Conservation (phyloP, 2,329 filamentous ascomycete genomes). For the Cercospora janseana region DNA sequence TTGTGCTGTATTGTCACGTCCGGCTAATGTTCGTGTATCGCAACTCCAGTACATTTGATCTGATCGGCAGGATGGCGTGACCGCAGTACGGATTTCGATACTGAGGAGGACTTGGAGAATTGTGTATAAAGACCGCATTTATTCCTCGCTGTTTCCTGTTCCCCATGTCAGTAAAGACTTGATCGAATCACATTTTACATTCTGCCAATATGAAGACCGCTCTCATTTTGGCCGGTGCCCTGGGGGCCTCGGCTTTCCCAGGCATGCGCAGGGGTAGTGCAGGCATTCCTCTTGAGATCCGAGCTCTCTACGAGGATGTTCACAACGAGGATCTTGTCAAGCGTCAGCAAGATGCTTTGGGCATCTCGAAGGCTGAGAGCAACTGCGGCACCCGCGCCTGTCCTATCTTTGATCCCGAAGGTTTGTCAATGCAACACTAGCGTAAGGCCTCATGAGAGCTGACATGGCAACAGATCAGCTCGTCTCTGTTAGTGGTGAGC, state of each 20-base stretch:
- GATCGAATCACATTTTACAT: not conserved
- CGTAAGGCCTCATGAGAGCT: not conserved
- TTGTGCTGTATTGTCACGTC: no score
- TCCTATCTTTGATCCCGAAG: slow-evolving; percentile 23
- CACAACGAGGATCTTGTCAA: slow-evolving; percentile 13
- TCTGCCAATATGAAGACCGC: slow-evolving; percentile 21
- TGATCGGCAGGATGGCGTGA: not conserved
- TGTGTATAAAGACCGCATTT: not conserved
- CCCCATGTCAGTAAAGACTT: not conserved
- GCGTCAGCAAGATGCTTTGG: slow-evolving; percentile 21
- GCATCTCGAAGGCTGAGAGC: slow-evolving; percentile 22
- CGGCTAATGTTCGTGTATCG: no score
- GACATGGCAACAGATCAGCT: slow-evolving; percentile 17
- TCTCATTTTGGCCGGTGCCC: slow-evolving; percentile 22
- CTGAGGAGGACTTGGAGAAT: not conserved
- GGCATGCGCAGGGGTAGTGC: slow-evolving; percentile 11
- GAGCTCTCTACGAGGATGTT: slow-evolving; percentile 14
- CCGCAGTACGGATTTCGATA: not conserved
- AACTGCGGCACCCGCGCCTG: slow-evolving; percentile 24
- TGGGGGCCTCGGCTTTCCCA: slow-evolving; percentile 25
- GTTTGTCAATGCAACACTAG: not conserved
- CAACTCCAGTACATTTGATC: not conserved
- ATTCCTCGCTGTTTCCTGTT: not conserved
- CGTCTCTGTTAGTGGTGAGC: slow-evolving; percentile 24
- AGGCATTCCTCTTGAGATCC: slow-evolving; percentile 8